Conservation (phyloP, 371 early-diverging fungal genomes). For the Rhizomucor miehei region DNA sequence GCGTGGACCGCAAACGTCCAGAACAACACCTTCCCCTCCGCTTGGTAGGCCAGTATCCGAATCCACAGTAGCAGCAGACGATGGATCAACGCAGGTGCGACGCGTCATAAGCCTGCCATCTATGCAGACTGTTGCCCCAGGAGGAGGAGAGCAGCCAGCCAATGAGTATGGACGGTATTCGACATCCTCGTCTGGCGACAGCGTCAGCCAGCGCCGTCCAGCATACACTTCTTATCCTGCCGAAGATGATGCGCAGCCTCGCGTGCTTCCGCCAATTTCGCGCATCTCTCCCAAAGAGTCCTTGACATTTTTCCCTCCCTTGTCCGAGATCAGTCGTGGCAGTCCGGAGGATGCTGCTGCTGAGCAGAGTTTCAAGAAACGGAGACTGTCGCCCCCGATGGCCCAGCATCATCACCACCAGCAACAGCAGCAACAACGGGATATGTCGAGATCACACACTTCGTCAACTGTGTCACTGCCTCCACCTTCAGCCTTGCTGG, state of each 20-base stretch:
- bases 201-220: not conserved
- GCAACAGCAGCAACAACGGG: conserved; percentile 1
- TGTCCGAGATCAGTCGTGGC: conserved; percentile 3
- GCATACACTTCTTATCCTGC: not conserved
- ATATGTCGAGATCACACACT: conserved; percentile 8
- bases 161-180: too few species aligned
- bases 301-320: conserved; percentile 7
- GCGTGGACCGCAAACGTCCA: conserved; percentile 16
- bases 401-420: not conserved
- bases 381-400: conserved; percentile 6
- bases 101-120: conserved; percentile 20
- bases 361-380: conserved; percentile 13
- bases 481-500: conserved; percentile 16
- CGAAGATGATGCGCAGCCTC: not conserved
- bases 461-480: conserved; percentile 19
- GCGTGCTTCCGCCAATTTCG: conserved; percentile 13
- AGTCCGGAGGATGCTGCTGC: not conserved
- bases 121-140: conserved; percentile 8
- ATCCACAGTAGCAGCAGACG: too few species aligned
- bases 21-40: conserved; percentile 8
- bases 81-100: conserved; percentile 7
- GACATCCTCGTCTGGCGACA: too few species aligned
- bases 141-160: not conserved
- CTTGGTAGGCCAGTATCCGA: not conserved
- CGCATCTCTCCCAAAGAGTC: conserved; percentile 10